Percentiles rank a stretch among this genome's conserved stretches.
Conservation (phyloP, 192 early-diverging fungal species). For the Umbelopsis sp. region DNA sequence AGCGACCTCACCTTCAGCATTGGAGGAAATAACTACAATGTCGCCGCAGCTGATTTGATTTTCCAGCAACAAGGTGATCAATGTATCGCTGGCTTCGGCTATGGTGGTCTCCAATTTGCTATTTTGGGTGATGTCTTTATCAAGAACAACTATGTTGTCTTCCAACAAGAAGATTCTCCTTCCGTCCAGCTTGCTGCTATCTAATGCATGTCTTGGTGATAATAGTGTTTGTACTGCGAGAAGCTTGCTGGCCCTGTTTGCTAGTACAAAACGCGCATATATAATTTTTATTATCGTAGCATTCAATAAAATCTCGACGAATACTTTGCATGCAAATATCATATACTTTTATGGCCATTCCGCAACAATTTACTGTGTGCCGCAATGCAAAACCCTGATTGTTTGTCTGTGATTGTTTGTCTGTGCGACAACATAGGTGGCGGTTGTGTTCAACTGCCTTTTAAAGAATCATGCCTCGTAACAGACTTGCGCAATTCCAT, state of each 20-base stretch:
- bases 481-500: too few relatives aligned
- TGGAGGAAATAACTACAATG: slow-evolving; percentile 11
- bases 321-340: too few relatives aligned
- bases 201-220: background rate
- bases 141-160: slow-evolving; percentile 56
- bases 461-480: too few relatives aligned
- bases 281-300: background rate
- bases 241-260: too few relatives aligned
- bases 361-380: too few relatives aligned
- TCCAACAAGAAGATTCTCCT: slow-evolving; percentile 56
- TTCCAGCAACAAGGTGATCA: slow-evolving; percentile 6
- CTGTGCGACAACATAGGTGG: too few relatives aligned
- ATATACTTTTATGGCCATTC: too few relatives aligned
- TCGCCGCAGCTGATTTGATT: slow-evolving; percentile 17
- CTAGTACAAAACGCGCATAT: background rate
- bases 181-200: slow-evolving; percentile 61
- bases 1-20: slow-evolving; percentile 22
- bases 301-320: background rate
- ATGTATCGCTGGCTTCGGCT: slow-evolving; percentile 36
- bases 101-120: slow-evolving; percentile 14
- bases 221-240: too few relatives aligned
- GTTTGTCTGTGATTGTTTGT: too few relatives aligned
- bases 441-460: too few relatives aligned
- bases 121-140: slow-evolving; percentile 59
- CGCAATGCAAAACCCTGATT: too few relatives aligned